These are phyloP conservation scores for Stereocaulon alpinum DNA, from an alignment of 495 filamentous ascomycete genomes.

Conservation along the genomic window DNA sequence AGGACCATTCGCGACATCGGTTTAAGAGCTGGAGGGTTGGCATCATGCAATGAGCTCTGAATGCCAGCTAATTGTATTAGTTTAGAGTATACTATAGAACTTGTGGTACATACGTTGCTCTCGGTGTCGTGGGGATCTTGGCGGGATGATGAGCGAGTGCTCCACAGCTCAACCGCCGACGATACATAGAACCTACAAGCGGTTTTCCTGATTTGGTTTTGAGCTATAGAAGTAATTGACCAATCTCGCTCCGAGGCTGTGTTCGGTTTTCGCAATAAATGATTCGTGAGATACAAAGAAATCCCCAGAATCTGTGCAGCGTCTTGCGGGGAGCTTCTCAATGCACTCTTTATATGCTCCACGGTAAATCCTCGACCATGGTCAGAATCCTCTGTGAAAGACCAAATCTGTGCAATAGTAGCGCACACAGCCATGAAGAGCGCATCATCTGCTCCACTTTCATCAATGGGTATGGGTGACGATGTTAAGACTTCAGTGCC, in stretches of 20 bases:
- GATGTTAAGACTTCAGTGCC: slow-evolving; percentile 24
- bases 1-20: slow-evolving; percentile 6
- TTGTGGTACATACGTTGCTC: slow-evolving; percentile 31
- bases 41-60: slow-evolving; percentile 22
- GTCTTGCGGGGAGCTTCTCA: slow-evolving; percentile 38
- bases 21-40: slow-evolving; percentile 22
- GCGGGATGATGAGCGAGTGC: slow-evolving; percentile 31
- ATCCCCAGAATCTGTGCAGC: slow-evolving; percentile 37
- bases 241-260: not conserved
- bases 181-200: slow-evolving; percentile 2
- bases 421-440: slow-evolving; percentile 11
- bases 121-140: slow-evolving; percentile 32
- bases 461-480: not conserved
- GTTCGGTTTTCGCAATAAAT: not conserved
- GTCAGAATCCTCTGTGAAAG: slow-evolving; percentile 1
- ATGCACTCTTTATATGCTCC: slow-evolving; percentile 43
- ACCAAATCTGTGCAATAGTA: slow-evolving; percentile 8
- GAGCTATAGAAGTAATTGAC: not conserved
- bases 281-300: slow-evolving; percentile 11
- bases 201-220: not conserved
- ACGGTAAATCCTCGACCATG: slow-evolving; percentile 31
- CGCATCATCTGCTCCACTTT: not conserved
- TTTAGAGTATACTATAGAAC: not conserved
- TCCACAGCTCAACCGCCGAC: slow-evolving; percentile 37
- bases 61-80: slow-evolving; percentile 16